A percentile compares a stretch with the other conserved stretches of the same genome.
These are phyloP conservation scores for Verticillium tricorpus DNA, from an alignment of 2,329 filamentous ascomycete species.

Conservation along the genomic window DNA sequence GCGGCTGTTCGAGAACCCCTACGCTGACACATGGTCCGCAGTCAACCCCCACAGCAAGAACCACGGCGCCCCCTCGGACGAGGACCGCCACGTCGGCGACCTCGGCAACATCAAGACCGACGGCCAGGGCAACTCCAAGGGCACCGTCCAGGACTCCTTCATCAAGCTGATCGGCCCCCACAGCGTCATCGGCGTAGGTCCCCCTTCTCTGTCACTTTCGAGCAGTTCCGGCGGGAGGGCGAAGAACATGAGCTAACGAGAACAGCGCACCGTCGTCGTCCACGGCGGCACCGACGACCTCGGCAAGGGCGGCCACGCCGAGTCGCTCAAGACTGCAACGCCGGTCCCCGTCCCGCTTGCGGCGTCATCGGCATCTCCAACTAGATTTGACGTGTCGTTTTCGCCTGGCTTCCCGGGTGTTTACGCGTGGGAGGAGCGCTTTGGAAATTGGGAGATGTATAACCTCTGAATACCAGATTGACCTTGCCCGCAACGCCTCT, in stretches of 20 bases:
- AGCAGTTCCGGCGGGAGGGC: neutral
- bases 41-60: constrained; percentile 94
- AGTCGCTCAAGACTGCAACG: constrained; percentile 98
- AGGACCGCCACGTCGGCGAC: constrained; percentile 90
- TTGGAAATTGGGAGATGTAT: neutral
- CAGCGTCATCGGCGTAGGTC: constrained; percentile 83
- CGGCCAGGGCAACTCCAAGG: constrained; percentile 83
- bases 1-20: neutral
- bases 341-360: constrained; percentile 88
- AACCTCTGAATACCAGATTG: neutral
- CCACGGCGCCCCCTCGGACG: constrained; percentile 82
- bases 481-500: neutral
- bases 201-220: neutral
- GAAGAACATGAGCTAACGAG: constrained; percentile 6
- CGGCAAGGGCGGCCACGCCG: constrained; percentile 84
- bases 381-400: constrained; percentile 44
- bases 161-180: constrained; percentile 96
- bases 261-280: constrained; percentile 85
- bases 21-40: constrained; percentile 26
- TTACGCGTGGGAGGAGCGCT: neutral
- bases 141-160: constrained; percentile 71
- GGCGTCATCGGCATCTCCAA: constrained; percentile 89
- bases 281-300: constrained; percentile 96
- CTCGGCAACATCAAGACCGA: constrained; percentile 97
- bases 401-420: neutral